A percentile compares a stretch with the other conserved stretches of the same genome.
These are phyloP conservation scores for Monosporascus sp. DNA, from an alignment of 2,329 filamentous ascomycete genomes.

Conservation along the genomic window DNA sequence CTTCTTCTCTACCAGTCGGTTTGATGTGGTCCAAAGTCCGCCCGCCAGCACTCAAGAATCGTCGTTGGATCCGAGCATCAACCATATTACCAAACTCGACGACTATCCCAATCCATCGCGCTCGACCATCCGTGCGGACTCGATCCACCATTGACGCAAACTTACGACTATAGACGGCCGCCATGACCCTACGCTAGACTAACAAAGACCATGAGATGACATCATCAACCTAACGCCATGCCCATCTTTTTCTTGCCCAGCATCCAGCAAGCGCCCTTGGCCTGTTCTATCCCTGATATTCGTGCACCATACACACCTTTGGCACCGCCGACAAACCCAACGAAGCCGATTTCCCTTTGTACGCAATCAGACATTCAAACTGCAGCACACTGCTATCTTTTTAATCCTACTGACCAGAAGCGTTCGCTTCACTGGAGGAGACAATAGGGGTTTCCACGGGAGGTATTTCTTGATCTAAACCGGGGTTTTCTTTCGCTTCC, in stretches of 20 bases:
- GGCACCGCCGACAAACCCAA: neutral
- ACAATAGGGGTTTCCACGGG: neutral
- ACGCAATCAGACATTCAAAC: neutral
- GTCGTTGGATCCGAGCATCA: neutral
- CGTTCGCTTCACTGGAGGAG: neutral
- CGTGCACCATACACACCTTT: neutral
- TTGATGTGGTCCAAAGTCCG: conserved; percentile 19
- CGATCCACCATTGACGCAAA: neutral
- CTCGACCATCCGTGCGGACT: neutral
- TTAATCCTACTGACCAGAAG: neutral
- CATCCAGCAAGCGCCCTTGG: neutral
- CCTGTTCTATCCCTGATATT: neutral
- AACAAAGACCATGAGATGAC: neutral
- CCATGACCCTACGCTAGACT: neutral
- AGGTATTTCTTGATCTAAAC: neutral
- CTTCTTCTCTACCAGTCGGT: conserved; percentile 80
- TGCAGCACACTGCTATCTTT: neutral
- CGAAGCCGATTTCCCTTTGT: neutral
- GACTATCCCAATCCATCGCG: neutral
- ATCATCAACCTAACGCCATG: neutral
- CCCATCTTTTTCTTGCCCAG: neutral
- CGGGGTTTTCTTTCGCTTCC: neutral
- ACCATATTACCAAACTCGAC: neutral
- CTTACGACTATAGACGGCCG: neutral
- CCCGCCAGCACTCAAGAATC: too few relatives aligned